Conservation (phyloP, 2,329 filamentous ascomycete genomes). For the Stemphylium beticola region DNA sequence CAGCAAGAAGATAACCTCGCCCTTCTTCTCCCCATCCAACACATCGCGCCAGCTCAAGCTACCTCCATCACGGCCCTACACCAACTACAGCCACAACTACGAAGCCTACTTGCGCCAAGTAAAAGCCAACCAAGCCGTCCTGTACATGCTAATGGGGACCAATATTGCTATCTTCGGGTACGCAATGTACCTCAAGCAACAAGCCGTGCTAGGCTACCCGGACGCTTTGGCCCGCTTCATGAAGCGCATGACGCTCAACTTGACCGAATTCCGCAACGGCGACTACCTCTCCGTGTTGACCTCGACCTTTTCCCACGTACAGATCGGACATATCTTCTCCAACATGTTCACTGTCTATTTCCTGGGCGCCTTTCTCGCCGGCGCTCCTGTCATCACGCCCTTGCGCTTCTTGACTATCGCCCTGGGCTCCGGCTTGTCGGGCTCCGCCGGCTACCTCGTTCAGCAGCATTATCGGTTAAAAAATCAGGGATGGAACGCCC, state of each 20-base stretch:
- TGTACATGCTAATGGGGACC: conserved; percentile 49
- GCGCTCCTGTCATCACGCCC: conserved; percentile 38
- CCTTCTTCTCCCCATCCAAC: conserved; percentile 28
- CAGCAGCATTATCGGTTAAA: conserved; percentile 12
- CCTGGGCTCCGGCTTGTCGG: conserved; percentile 40
- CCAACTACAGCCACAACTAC: not conserved
- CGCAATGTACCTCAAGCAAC: conserved; percentile 42
- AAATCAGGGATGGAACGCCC: not conserved
- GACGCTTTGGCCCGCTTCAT: conserved; percentile 21
- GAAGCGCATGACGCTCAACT: conserved; percentile 45
- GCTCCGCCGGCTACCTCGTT: conserved; percentile 26
- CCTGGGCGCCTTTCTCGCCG: conserved; percentile 45
- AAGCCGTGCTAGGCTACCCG: conserved; percentile 26
- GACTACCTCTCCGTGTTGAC: conserved; percentile 51
- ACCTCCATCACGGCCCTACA: conserved; percentile 14
- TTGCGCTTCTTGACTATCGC: conserved; percentile 32
- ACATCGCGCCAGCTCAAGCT: conserved; percentile 10
- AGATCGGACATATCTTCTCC: conserved; percentile 45
- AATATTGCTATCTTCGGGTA: conserved; percentile 51
- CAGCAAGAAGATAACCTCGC: conserved; percentile 16
- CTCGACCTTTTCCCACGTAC: conserved; percentile 48
- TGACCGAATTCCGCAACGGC: conserved; percentile 34
- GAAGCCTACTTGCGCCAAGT: conserved; percentile 3
- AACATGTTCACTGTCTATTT: conserved; percentile 53
- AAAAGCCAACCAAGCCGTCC: conserved; percentile 25